Conservation (phyloP, 768 basidiomycete species). For the Kwoniella sp. region DNA sequence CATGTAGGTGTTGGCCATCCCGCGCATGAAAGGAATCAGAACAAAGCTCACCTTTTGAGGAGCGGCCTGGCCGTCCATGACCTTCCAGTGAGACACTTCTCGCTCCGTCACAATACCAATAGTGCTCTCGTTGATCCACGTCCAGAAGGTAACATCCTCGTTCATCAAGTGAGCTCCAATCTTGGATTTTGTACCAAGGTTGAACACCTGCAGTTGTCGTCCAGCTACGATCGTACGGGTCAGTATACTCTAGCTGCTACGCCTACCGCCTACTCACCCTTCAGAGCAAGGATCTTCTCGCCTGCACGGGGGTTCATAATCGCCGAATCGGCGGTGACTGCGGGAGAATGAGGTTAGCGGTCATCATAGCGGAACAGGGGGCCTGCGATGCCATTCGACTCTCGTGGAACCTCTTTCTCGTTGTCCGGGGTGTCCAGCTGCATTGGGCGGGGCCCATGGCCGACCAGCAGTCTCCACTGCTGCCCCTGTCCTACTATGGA, state of each 20-base stretch:
- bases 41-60: conserved; percentile 42
- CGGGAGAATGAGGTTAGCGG: background rate
- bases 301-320: conserved; percentile 82
- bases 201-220: conserved; percentile 94
- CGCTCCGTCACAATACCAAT: conserved; percentile 94
- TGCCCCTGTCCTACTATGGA: too few relatives aligned
- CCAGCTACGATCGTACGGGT: conserved; percentile 58
- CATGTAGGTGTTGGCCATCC: conserved; percentile 55
- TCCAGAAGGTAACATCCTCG: conserved; percentile 97
- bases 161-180: conserved; percentile 90
- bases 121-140: conserved; percentile 87
- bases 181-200: conserved; percentile 95
- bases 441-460: too few relatives aligned
- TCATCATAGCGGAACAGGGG: too few relatives aligned
- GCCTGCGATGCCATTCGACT: too few relatives aligned
- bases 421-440: too few relatives aligned
- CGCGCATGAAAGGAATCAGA: conserved; percentile 53
- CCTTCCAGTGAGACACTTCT: conserved; percentile 85
- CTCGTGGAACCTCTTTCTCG: too few relatives aligned
- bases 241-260: background rate
- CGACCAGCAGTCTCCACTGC: background rate
- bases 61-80: conserved; percentile 47
- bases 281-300: conserved; percentile 93
- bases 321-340: conserved; percentile 93
- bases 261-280: conserved; percentile 57